Conservation (phyloP, 805 yeast genomes). For the Candida multigemmis region DNA sequence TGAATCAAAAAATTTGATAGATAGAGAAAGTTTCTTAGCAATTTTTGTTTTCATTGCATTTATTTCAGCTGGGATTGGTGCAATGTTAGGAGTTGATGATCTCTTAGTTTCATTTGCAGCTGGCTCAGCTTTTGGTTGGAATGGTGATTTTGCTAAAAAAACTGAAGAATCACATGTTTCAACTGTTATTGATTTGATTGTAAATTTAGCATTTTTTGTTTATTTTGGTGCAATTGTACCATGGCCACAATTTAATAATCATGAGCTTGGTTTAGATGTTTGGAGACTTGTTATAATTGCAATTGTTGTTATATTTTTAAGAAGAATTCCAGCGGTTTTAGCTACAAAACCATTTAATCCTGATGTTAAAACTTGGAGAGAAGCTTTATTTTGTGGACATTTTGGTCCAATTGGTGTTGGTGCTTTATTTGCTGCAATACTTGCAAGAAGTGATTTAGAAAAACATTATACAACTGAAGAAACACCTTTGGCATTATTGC, state of each 20-base stretch:
- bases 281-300: constrained; percentile 80
- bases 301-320: constrained; percentile 59
- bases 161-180: constrained; percentile 85
- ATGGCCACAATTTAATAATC: constrained; percentile 69
- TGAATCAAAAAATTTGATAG: constrained; percentile 59
- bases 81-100: constrained; percentile 84
- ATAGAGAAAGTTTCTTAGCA: constrained; percentile 81
- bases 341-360: constrained; percentile 73
- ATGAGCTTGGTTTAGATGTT: constrained; percentile 51
- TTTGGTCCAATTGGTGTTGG: constrained; percentile 97
- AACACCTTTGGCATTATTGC: constrained; percentile 47
- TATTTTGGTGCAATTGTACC: constrained; percentile 89
- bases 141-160: constrained; percentile 75
- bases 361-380: constrained; percentile 86
- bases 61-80: constrained; percentile 82
- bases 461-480: constrained; percentile 37
- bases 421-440: constrained; percentile 75
- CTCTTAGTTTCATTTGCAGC: constrained; percentile 84
- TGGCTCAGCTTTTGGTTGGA: constrained; percentile 92
- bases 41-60: constrained; percentile 76
- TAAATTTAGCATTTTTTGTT: constrained; percentile 80
- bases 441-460: constrained; percentile 69
- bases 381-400: constrained; percentile 89
- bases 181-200: constrained; percentile 76
- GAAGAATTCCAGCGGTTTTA: constrained; percentile 79